Conservation (phyloP, 306 rosid species). For the Cajanus cajan region DNA sequence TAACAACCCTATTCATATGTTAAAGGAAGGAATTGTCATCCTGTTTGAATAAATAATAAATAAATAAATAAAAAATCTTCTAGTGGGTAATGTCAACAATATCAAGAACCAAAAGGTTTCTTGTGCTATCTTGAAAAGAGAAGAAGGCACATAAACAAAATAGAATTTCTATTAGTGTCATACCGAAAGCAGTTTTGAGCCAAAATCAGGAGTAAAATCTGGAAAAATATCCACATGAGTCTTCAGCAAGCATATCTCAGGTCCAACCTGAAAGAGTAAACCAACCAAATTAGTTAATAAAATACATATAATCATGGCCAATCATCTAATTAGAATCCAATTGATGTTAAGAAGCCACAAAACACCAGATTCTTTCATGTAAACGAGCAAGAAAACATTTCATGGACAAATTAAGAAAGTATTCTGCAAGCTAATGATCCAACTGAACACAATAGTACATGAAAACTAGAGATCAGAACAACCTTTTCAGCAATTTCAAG, state of each 20-base stretch:
- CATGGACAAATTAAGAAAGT: neutral
- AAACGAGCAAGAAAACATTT: neutral
- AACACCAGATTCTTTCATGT: neutral
- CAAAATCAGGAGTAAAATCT: constrained; percentile 87
- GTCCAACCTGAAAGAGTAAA: constrained; percentile 64
- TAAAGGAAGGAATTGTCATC: constrained; percentile 8
- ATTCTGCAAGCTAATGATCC: neutral
- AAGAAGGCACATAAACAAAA: neutral
- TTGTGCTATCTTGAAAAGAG: neutral
- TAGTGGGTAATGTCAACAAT: neutral
- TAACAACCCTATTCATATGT: neutral
- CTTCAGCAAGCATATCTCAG: constrained; percentile 90
- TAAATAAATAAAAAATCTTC: constrained; percentile 7
- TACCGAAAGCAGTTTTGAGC: constrained; percentile 80
- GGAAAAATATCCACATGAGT: constrained; percentile 95
- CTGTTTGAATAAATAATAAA: neutral
- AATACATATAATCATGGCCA: neutral
- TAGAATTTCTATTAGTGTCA: constrained; percentile 8
- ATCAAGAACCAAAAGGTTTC: constrained; percentile 6
- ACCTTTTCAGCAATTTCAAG: constrained; percentile 84
- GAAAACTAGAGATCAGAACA: constrained; percentile 1
- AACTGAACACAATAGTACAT: neutral
- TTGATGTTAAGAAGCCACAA: neutral
- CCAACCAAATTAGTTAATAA: constrained; percentile 6
- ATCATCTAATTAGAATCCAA: neutral